These are phyloP conservation scores for Botryotinia globosa DNA, from an alignment of 2,329 filamentous ascomycete species.

Conservation along the genomic window DNA sequence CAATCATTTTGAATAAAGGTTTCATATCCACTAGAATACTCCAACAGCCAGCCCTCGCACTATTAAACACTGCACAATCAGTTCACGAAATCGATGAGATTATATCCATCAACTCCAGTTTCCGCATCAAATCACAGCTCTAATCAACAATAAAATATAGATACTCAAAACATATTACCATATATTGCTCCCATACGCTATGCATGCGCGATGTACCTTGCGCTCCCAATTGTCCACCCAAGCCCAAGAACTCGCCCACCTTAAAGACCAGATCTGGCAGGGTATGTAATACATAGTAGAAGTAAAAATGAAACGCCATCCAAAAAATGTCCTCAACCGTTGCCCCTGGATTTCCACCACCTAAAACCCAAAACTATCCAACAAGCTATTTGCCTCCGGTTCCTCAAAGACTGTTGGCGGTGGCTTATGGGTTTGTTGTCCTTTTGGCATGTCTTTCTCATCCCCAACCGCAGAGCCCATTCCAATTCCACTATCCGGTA, in stretches of 20 bases:
- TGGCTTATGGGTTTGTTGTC: conserved; percentile 44
- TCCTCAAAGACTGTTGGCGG: conserved; percentile 82
- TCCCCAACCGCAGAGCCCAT: conserved; percentile 36
- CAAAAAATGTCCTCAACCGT: not conserved
- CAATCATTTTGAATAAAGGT: not conserved
- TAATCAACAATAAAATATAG: not conserved
- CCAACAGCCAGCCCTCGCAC: not conserved
- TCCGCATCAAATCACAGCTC: not conserved
- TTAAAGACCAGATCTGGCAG: not conserved
- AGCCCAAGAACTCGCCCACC: not conserved
- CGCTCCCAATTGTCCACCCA: not conserved
- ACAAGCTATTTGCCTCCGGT: conserved; percentile 81
- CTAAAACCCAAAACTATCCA: conserved; percentile 92
- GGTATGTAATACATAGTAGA: not conserved
- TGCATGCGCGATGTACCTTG: conserved; percentile 1
- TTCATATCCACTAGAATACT: not conserved
- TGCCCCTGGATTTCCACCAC: not conserved
- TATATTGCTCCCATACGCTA: not conserved
- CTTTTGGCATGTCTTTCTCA: conserved; percentile 35
- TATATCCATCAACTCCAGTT: not conserved
- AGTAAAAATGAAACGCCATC: conserved; percentile 5
- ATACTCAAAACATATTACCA: not conserved
- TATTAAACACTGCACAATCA: not conserved
- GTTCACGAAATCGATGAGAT: not conserved
- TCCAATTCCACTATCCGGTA: conserved; percentile 47